A percentile compares a stretch with the other conserved stretches of the same genome.
Evolutionary conservation across 345 rosid species (phyloP).

Genomic region (Xanthoceras sorbifolium): DNA sequence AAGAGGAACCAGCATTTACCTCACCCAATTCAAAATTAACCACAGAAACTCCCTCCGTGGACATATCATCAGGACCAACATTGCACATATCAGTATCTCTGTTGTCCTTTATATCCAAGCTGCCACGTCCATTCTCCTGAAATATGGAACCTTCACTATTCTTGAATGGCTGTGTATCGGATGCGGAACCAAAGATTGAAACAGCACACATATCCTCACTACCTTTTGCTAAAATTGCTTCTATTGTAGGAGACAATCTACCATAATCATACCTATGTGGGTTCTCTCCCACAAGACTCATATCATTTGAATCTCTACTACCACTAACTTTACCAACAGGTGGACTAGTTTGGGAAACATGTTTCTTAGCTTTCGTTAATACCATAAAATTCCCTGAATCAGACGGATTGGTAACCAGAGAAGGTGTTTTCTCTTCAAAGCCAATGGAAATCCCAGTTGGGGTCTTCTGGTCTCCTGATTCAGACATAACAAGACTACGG

Average conservation of each 20-base stretch:
- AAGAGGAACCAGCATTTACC: constrained; percentile 27
- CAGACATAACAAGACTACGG: constrained; percentile 74
- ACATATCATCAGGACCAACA: constrained; percentile 28
- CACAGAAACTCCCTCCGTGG: constrained; percentile 25
- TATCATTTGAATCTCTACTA: constrained; percentile 78
- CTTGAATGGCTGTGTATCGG: constrained; percentile 17
- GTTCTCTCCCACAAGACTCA: constrained; percentile 83
- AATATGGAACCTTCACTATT: constrained; percentile 24
- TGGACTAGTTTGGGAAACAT: constrained; percentile 28
- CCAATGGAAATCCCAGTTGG: constrained; percentile 34
- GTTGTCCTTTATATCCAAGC: constrained; percentile 18
- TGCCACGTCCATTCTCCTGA: constrained; percentile 23
- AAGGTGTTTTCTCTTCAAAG: constrained; percentile 63
- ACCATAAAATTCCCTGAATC: constrained; percentile 62
- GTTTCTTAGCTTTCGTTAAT: constrained; percentile 56
- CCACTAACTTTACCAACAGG: constrained; percentile 47
- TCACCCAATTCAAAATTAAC: constrained; percentile 30
- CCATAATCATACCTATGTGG: constrained; percentile 62
- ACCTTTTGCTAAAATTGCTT: constrained; percentile 66
- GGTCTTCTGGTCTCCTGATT: constrained; percentile 60
- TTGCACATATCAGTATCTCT: constrained; percentile 24
- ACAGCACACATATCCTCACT: constrained; percentile 33
- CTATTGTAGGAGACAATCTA: constrained; percentile 66
- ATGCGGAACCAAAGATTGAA: constrained; percentile 29
- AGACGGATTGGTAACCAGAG: constrained; percentile 37